These are phyloP conservation scores for Candida broadrunensis DNA, from an alignment of 805 yeast species.

Conservation along the genomic window DNA sequence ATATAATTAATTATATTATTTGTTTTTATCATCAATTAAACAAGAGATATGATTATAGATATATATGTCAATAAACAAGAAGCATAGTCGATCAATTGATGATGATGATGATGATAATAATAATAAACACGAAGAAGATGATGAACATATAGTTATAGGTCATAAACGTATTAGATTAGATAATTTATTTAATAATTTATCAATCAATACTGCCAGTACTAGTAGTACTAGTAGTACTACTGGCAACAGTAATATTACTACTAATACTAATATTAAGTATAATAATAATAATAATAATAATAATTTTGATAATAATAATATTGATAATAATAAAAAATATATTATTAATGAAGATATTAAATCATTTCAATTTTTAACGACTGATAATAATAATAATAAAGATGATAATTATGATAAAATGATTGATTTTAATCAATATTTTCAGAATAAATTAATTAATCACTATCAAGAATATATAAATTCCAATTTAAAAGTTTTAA, in stretches of 20 bases:
- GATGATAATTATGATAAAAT: constrained; percentile 1
- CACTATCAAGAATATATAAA: constrained; percentile 18
- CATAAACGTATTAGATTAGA: constrained; percentile 32
- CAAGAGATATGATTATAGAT: no score
- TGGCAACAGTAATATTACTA: no score
- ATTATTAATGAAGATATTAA: constrained; percentile 9
- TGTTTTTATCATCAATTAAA: no score
- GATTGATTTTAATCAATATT: neutral
- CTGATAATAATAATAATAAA: neutral
- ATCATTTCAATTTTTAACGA: constrained; percentile 1
- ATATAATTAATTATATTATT: no score
- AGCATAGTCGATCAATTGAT: neutral
- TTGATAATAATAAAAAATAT: constrained; percentile 1
- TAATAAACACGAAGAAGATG: constrained; percentile 4
- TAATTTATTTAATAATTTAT: constrained; percentile 20
- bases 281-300: no score
- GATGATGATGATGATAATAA: no score
- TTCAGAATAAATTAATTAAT: constrained; percentile 10
- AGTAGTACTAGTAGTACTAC: neutral
- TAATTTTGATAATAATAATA: neutral
- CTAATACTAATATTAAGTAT: no score
- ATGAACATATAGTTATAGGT: constrained; percentile 4
- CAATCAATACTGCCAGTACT: constrained; percentile 15
- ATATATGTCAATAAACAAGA: neutral
- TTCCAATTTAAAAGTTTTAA: constrained; percentile 18